phyloP scores from a whole-genome alignment of 495 filamentous ascomycete species.

The Aspergillus sclerotioniger region DNA sequence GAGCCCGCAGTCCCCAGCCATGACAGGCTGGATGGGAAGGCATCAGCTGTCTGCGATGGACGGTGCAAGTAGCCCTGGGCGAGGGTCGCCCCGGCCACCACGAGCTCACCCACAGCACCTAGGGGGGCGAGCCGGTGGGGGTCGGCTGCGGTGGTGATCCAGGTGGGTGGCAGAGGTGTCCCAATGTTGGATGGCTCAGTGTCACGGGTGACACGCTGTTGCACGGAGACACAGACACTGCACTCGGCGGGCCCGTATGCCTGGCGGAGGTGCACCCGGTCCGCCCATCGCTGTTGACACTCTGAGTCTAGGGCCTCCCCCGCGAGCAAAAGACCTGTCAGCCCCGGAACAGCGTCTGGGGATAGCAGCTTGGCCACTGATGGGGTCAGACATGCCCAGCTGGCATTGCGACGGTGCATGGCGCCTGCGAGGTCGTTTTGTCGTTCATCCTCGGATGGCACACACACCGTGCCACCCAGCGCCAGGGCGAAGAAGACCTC shows the following conservation, averaged over 20 bases:
- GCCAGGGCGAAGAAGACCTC: constrained; percentile 27
- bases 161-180: constrained; percentile 14
- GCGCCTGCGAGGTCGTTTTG: constrained; percentile 31
- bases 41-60: constrained; percentile 29
- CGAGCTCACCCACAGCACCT: constrained; percentile 42
- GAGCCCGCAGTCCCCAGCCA: constrained; percentile 30
- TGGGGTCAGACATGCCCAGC: constrained; percentile 39
- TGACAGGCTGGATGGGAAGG: constrained; percentile 47
- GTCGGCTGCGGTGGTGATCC: constrained; percentile 38
- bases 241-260: constrained; percentile 58
- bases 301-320: constrained; percentile 45
- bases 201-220: constrained; percentile 1
- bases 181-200: constrained; percentile 4
- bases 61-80: constrained; percentile 41
- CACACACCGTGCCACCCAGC: constrained; percentile 31
- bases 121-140: constrained; percentile 37
- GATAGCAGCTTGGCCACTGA: constrained; percentile 36
- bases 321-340: constrained; percentile 34
- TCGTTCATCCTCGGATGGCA: constrained; percentile 35
- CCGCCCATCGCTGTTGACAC: constrained; percentile 44
- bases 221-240: constrained; percentile 13
- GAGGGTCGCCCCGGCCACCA: constrained; percentile 43
- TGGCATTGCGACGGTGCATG: constrained; percentile 35
- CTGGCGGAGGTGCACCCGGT: constrained; percentile 44
- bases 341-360: constrained; percentile 31